Percentiles rank a stretch among this genome's conserved stretches.
These are phyloP conservation scores for Tylopilus rubrobrunneus DNA, from an alignment of 768 basidiomycete species.

Conservation along the genomic window DNA sequence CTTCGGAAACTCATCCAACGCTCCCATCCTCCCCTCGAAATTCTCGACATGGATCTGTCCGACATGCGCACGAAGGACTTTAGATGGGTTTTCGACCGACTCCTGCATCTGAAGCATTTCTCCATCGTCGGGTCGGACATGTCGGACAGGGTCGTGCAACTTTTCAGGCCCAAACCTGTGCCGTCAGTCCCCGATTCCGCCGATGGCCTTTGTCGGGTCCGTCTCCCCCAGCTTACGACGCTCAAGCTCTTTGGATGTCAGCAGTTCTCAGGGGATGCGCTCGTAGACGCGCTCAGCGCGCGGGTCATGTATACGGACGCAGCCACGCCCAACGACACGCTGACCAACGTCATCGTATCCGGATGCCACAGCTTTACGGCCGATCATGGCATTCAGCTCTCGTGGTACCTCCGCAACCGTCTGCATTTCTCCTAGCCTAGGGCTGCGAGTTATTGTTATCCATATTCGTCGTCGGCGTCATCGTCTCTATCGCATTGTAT, in stretches of 20 bases:
- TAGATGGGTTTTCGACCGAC: constrained; percentile 56
- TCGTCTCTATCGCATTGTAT: neutral
- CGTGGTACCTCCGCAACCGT: constrained; percentile 23
- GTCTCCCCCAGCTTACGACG: constrained; percentile 51
- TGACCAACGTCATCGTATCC: constrained; percentile 23
- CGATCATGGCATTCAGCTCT: constrained; percentile 21
- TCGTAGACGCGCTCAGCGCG: constrained; percentile 49
- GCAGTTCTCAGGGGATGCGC: constrained; percentile 52
- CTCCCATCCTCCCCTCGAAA: constrained; percentile 57
- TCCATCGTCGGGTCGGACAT: constrained; percentile 77
- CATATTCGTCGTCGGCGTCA: neutral
- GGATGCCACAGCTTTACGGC: constrained; percentile 21
- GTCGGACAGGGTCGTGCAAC: constrained; percentile 65
- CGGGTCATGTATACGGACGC: constrained; percentile 42
- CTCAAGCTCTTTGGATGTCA: constrained; percentile 62
- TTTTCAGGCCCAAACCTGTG: constrained; percentile 45
- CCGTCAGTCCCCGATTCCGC: constrained; percentile 4
- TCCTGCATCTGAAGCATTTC: constrained; percentile 56
- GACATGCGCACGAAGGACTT: constrained; percentile 87
- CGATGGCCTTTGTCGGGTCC: constrained; percentile 32
- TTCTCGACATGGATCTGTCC: constrained; percentile 75
- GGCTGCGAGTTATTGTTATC: constrained; percentile 4
- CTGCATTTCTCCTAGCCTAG: constrained; percentile 23
- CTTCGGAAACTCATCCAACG: constrained; percentile 60
- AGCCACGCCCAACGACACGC: constrained; percentile 26